Evolutionary conservation across 805 yeast species (phyloP).

Genomic region (Myxozyma udenii): DNA sequence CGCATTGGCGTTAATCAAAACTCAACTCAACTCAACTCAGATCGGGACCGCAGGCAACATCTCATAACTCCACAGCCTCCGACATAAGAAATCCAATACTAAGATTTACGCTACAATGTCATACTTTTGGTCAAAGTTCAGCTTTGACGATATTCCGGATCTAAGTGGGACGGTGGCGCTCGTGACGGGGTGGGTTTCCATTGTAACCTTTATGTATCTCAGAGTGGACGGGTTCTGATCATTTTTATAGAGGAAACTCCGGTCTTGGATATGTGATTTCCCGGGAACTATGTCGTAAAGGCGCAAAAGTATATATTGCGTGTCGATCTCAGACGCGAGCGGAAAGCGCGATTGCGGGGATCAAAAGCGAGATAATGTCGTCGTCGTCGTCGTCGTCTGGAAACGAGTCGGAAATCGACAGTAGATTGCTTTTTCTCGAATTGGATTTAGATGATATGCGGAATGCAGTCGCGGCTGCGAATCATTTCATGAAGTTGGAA

Average conservation of each 20-base stretch:
- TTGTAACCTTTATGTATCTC: neutral
- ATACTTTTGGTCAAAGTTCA: conserved; percentile 5
- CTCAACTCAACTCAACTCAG: too few relatives aligned
- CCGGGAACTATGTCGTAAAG: conserved; percentile 23
- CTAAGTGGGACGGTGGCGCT: conserved; percentile 22
- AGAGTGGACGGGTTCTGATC: too few relatives aligned
- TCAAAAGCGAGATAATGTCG: conserved; percentile 2
- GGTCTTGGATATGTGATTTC: conserved; percentile 27
- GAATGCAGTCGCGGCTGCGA: conserved; percentile 18
- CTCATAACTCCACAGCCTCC: too few relatives aligned
- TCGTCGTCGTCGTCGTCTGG: neutral
- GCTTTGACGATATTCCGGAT: conserved; percentile 21
- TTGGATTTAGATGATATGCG: conserved; percentile 22
- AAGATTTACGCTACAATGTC: too few relatives aligned
- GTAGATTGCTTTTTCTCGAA: conserved; percentile 18
- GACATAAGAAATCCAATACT: too few relatives aligned
- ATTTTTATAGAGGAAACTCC: conserved; percentile 18
- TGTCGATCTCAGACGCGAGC: conserved; percentile 18
- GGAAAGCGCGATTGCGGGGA: conserved; percentile 21
- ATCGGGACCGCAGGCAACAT: too few relatives aligned
- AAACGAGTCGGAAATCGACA: conserved; percentile 9
- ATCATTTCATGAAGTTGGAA: conserved; percentile 44
- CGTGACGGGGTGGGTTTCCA: conserved; percentile 21
- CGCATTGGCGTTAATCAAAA: too few relatives aligned
- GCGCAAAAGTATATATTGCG: conserved; percentile 26